Percentiles rank a stretch among this genome's conserved stretches.
Conservation (phyloP, 2,329 filamentous ascomycete species). For the Hymenoscyphus linearis region DNA sequence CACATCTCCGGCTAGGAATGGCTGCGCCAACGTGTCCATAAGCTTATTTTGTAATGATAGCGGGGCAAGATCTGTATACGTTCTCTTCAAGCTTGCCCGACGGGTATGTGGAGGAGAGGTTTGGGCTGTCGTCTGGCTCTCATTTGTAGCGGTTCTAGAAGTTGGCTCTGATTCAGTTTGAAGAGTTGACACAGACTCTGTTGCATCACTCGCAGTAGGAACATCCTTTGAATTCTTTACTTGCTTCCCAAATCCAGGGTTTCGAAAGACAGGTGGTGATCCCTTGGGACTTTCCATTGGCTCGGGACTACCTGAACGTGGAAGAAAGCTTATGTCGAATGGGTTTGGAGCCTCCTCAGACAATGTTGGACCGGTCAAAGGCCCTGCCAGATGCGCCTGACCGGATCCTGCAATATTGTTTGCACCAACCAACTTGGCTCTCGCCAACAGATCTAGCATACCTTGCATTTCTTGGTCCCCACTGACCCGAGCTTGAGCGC, state of each 20-base stretch:
- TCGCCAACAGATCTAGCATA: slow-evolving; percentile 82
- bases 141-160: slow-evolving; percentile 50
- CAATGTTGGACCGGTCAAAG: slow-evolving; percentile 75
- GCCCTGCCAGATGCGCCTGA: slow-evolving; percentile 47
- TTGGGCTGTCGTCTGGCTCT: slow-evolving; percentile 47
- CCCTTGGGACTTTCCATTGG: slow-evolving; percentile 28
- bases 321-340: slow-evolving; percentile 77
- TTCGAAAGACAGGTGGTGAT: slow-evolving; percentile 23
- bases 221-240: slow-evolving; percentile 1
- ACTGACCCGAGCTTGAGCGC: slow-evolving; percentile 73
- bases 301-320: slow-evolving; percentile 47
- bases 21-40: slow-evolving; percentile 78
- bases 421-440: slow-evolving; percentile 71
- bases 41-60: slow-evolving; percentile 75
- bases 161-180: slow-evolving; percentile 41
- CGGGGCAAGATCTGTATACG: slow-evolving; percentile 76
- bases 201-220: background rate
- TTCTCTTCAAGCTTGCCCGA: slow-evolving; percentile 72
- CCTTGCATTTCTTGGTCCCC: slow-evolving; percentile 84
- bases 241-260: background rate
- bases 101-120: slow-evolving; percentile 52
- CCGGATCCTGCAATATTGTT: slow-evolving; percentile 52
- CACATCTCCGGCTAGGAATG: slow-evolving; percentile 42
- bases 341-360: slow-evolving; percentile 65
- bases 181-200: slow-evolving; percentile 10